Percentiles rank a stretch among this genome's conserved stretches.
phyloP scores from a whole-genome alignment of 331 rosid species.

The Spiraea crenata region DNA sequence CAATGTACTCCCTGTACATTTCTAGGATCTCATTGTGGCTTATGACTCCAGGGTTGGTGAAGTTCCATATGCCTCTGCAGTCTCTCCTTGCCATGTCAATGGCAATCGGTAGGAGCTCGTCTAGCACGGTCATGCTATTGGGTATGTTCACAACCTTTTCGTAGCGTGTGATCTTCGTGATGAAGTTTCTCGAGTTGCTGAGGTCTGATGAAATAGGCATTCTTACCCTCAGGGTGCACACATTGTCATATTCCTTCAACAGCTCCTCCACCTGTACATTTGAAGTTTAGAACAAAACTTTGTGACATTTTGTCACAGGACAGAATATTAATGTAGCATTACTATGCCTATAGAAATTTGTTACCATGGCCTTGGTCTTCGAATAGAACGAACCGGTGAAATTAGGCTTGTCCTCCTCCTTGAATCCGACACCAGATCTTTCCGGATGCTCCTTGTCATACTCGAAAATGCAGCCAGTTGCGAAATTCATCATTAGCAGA shows the following conservation, averaged over 20 bases:
- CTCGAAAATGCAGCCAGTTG: constrained; percentile 77
- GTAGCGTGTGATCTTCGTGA: constrained; percentile 57
- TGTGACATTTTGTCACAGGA: not conserved
- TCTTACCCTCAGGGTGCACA: constrained; percentile 63
- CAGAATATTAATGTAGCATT: not conserved
- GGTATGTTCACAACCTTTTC: constrained; percentile 66
- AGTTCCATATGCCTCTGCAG: constrained; percentile 66
- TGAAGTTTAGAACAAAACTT: not conserved
- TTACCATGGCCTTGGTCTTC: constrained; percentile 77
- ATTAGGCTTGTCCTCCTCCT: constrained; percentile 66
- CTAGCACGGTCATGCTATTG: constrained; percentile 67
- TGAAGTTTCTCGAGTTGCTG: constrained; percentile 68
- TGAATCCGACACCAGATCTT: constrained; percentile 64
- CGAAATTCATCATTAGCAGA: constrained; percentile 59
- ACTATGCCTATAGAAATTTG: not conserved
- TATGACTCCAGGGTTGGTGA: constrained; percentile 71
- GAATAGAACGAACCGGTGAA: constrained; percentile 62
- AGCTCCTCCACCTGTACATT: constrained; percentile 62
- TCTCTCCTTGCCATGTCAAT: constrained; percentile 61
- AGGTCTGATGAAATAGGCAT: constrained; percentile 77
- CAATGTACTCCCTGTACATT: constrained; percentile 51
- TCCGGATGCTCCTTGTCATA: constrained; percentile 50
- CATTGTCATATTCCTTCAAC: constrained; percentile 38
- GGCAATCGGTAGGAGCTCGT: constrained; percentile 62
- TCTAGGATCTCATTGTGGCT: constrained; percentile 64